Evolutionary conservation across 169 alveolate species (phyloP).

Genomic region (Plasmodium vivax): DNA sequence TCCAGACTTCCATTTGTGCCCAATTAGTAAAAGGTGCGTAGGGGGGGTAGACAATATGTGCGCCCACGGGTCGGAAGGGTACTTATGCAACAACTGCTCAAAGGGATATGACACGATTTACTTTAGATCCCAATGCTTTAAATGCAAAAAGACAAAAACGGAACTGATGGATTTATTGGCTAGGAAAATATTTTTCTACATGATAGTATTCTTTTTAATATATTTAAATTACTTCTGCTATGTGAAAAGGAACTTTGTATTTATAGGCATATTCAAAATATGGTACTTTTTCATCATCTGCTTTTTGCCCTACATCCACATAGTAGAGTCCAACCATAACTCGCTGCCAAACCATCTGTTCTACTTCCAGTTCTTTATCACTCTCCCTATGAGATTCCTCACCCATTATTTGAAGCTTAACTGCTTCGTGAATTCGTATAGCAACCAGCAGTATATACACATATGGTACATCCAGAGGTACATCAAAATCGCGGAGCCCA

Average conservation of each 20-base stretch:
- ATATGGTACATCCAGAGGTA: slow-evolving; percentile 74
- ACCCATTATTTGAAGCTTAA: slow-evolving; percentile 41
- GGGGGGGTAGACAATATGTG: slow-evolving; percentile 74
- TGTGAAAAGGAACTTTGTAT: slow-evolving; percentile 62
- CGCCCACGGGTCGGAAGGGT: slow-evolving; percentile 82
- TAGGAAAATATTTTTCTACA: slow-evolving; percentile 43
- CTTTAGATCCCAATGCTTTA: slow-evolving; percentile 64
- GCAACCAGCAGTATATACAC: slow-evolving; percentile 19
- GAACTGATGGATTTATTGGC: slow-evolving; percentile 35
- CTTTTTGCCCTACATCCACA: slow-evolving; percentile 37
- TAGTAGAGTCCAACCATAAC: slow-evolving; percentile 26
- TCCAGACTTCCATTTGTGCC: slow-evolving; percentile 72
- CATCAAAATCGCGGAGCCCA: slow-evolving; percentile 68
- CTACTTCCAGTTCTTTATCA: slow-evolving; percentile 47
- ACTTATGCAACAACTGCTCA: slow-evolving; percentile 80
- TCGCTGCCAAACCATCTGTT: slow-evolving; percentile 1
- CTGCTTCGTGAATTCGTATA: slow-evolving; percentile 36
- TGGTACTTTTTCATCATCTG: slow-evolving; percentile 69
- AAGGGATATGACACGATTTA: slow-evolving; percentile 24
- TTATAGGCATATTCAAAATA: slow-evolving; percentile 71
- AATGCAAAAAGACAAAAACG: slow-evolving; percentile 21
- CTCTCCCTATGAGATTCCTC: slow-evolving; percentile 43
- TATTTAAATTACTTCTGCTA: slow-evolving; percentile 71
- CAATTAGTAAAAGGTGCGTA: slow-evolving; percentile 54
- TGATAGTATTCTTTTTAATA: slow-evolving; percentile 23